Conservation (phyloP, 108 stramenopile species). For the Cylindrotheca fusiformis region DNA sequence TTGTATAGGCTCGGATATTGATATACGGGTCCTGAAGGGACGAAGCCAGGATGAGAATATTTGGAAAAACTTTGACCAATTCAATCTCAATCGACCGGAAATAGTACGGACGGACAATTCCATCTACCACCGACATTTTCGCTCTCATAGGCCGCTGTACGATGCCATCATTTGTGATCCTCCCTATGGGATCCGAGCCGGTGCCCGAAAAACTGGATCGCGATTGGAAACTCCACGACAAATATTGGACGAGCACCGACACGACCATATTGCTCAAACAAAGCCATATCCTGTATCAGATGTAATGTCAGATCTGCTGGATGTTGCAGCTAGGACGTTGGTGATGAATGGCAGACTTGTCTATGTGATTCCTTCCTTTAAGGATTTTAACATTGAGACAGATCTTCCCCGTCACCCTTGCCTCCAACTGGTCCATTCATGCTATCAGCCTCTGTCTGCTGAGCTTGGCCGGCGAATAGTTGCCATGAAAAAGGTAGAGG, state of each 20-base stretch:
- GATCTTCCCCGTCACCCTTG: slow-evolving; percentile 86
- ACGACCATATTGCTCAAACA: slow-evolving; percentile 93
- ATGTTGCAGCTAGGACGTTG: slow-evolving; percentile 80
- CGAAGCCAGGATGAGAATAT: slow-evolving; percentile 64
- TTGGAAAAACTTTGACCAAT: slow-evolving; percentile 86
- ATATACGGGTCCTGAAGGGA: slow-evolving; percentile 88
- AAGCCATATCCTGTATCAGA: slow-evolving; percentile 82
- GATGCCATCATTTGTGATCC: slow-evolving; percentile 88
- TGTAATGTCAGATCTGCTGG: slow-evolving; percentile 90
- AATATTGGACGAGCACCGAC: slow-evolving; percentile 77
- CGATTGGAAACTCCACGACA: slow-evolving; percentile 42
- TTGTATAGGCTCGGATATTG: slow-evolving; percentile 94
- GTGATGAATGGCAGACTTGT: slow-evolving; percentile 75
- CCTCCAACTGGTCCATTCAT: slow-evolving; percentile 66
- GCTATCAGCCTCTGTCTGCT: slow-evolving; percentile 77
- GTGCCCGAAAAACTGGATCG: slow-evolving; percentile 84
- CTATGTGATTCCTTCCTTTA: slow-evolving; percentile 85
- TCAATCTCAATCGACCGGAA: slow-evolving; percentile 86
- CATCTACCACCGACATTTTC: slow-evolving; percentile 81
- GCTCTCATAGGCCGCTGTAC: slow-evolving; percentile 51
- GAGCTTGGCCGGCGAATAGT: slow-evolving; percentile 83
- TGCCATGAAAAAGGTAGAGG: slow-evolving; percentile 70
- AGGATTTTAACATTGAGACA: slow-evolving; percentile 62
- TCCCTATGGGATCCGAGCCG: slow-evolving; percentile 92
- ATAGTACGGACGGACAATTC: slow-evolving; percentile 90